A percentile compares a stretch with the other conserved stretches of the same genome.
These are phyloP conservation scores for Scleroderma bovista DNA, from an alignment of 768 basidiomycete genomes.

Conservation along the genomic window DNA sequence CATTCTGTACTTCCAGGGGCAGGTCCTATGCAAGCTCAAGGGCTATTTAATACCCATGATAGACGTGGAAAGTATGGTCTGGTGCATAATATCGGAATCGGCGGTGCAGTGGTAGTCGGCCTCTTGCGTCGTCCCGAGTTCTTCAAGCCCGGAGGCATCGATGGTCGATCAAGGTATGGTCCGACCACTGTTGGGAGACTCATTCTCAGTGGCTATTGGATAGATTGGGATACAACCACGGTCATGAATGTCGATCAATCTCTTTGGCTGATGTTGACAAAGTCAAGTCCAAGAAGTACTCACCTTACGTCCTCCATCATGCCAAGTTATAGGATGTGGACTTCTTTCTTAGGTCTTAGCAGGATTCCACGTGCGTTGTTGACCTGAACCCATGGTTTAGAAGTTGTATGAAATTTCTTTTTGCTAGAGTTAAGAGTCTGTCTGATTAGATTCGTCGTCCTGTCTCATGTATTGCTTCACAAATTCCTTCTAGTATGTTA, in stretches of 20 bases:
- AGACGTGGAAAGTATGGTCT: slow-evolving; percentile 73
- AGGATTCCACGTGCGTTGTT: not conserved
- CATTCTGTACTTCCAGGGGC: slow-evolving; percentile 46
- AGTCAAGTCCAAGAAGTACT: slow-evolving; percentile 65
- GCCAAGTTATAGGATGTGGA: slow-evolving; percentile 34
- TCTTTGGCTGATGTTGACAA: slow-evolving; percentile 64
- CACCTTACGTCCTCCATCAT: slow-evolving; percentile 35
- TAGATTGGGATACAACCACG: slow-evolving; percentile 81
- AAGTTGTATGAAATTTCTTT: too few relatives aligned
- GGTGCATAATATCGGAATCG: slow-evolving; percentile 80
- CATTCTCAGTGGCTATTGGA: not conserved
- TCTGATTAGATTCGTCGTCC: too few relatives aligned
- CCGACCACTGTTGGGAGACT: not conserved
- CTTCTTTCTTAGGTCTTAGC: too few relatives aligned
- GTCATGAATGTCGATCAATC: slow-evolving; percentile 55
- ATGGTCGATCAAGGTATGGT: slow-evolving; percentile 59
- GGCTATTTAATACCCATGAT: slow-evolving; percentile 56
- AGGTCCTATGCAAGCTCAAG: slow-evolving; percentile 77
- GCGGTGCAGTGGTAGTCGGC: slow-evolving; percentile 74
- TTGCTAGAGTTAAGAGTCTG: too few relatives aligned
- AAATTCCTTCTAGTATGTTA: too few relatives aligned
- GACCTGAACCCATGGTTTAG: not conserved
- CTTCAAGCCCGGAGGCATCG: slow-evolving; percentile 56
- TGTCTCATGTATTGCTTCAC: too few relatives aligned
- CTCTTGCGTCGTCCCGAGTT: slow-evolving; percentile 76